These are phyloP conservation scores for Leccinum subfulvum DNA, from an alignment of 1,284 basidiomycete species.

Conservation along the genomic window DNA sequence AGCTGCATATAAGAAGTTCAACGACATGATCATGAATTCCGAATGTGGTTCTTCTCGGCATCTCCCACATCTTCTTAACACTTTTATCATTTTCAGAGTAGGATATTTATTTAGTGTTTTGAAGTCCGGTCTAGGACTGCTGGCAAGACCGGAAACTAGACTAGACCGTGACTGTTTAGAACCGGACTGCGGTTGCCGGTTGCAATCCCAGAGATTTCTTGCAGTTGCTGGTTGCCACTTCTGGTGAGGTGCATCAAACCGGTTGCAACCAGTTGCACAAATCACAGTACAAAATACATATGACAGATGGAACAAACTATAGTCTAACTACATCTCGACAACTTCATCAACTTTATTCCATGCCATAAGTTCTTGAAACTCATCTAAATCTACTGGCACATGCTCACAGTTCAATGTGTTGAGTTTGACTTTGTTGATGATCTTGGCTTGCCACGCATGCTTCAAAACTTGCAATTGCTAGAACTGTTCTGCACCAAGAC, in stretches of 20 bases:
- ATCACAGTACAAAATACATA: not conserved
- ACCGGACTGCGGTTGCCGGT: not conserved
- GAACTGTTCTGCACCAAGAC: no score
- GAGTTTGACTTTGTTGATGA: not conserved
- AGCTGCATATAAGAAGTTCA: no score
- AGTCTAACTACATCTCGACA: not conserved
- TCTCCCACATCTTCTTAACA: no score
- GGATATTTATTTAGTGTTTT: not conserved
- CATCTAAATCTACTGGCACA: not conserved
- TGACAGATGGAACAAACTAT: not conserved
- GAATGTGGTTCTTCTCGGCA: no score
- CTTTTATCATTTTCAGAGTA: no score
- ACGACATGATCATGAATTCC: no score
- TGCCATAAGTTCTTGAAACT: not conserved
- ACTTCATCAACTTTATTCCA: not conserved
- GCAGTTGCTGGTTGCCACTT: not conserved
- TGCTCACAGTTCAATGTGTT: not conserved
- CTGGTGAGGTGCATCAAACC: not conserved
- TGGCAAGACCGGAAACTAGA: not conserved
- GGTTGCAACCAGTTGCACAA: not conserved
- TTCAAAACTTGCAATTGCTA: no score
- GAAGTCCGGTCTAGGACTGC: not conserved
- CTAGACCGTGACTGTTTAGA: not conserved
- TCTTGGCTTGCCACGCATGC: no score
- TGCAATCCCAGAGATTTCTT: not conserved